Base-by-base conservation (phyloP, 2,329 filamentous ascomycete genomes). In the Lasiodiplodia citricola region DNA sequence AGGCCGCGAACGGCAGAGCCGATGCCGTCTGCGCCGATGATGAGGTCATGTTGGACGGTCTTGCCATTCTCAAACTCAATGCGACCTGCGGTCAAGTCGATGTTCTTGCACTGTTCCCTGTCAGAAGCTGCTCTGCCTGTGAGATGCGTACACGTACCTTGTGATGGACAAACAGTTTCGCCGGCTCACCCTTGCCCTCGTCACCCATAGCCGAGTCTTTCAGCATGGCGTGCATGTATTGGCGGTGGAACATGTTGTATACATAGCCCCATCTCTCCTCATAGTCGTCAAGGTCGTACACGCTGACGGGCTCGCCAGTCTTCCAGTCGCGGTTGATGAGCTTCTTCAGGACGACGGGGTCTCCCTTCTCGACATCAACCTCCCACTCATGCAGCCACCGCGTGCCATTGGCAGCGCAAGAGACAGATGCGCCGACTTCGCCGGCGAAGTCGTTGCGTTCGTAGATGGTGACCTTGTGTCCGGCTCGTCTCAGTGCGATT, bases 321-420 rank as follows among this genome's bases (percentile, higher is more conserved):
- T 87, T 85, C 90, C 90, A 92, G 78, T 92, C 89, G 3, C 87
- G 85, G 75, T 88, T 90, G 80, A 92, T 91, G 65, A 92, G 83
- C 73, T 88, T 88, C 77, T 83, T 84, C 60, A 92, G 79, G 1
- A 91, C 80, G 1, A 92, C 90, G 0, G 89, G 89, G 68, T 91
- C 86, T 10, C 89, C 90, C 73, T 87, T 88, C 16, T 80, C 80
- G 1, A 92, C 82, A 73, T 92, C 87, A 1, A 92, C 88, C 0
- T 81, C 82, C 90, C 90, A 92, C 75, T 90, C 88, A 70, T 90
- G 86, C 8, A 92, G 80, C 89, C 89, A 92, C 57, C 88, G 84
- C 1, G 89, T 90, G 8, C 90, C 90, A 73, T 92, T 92, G 11
- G 90, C 89, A 1, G 90, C 90, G 73, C 89, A 91, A 4, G 74